Evolutionary conservation across 768 basidiomycete species (phyloP), one percentile per base, ranked within the genome.

Genomic region (Trametes maxima): DNA sequence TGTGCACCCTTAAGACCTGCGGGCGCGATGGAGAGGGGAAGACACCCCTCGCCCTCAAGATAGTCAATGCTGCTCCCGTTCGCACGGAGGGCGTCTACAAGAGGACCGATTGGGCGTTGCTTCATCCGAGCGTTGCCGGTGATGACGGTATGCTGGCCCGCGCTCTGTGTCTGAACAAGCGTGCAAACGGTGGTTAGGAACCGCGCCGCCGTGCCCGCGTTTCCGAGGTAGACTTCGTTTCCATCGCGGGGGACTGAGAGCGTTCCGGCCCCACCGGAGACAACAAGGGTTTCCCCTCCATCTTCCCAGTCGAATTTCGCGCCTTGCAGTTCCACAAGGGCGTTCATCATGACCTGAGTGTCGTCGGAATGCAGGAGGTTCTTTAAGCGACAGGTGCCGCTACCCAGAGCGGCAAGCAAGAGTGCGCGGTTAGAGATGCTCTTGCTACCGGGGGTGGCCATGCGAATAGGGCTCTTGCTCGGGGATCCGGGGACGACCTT

Each of bases 91-190:
- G 97, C 94, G 54, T 92, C 88, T 53, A 98, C 96, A 21, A 99
- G 82, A 6, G 97, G 93, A 0, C 94, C 97, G 66, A 96, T 95
- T 14, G 97, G 97, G 28, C 96, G 89, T 74, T 98, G 94, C 76
- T 98, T 98, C 97, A 98, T 99, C 60, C 96, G 87, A 0, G 95
- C 93, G 67, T 99, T 99, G 48, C 97, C 97, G 11, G 97, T 98
- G 74, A 98, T 90, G 74, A 92, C 75, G 17, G 95, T 97, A 24
- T 77, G 76, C 49, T 80, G 73, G 44, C 77, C 75, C 3, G 73
- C 65, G 22, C 67, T 60, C 11, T 76, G 69, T 5, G 78, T 69
- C 58, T 85, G 84, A 3, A 94, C 94, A 54, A 98, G 85, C 0
- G 95, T 89, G 75, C 95, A 98, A 51, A 99, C 94, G 1, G 95